Evolutionary conservation across 495 filamentous ascomycete species (phyloP), one percentile per base, ranked within the genome.

Genomic region (Penicillium coprophilum): DNA sequence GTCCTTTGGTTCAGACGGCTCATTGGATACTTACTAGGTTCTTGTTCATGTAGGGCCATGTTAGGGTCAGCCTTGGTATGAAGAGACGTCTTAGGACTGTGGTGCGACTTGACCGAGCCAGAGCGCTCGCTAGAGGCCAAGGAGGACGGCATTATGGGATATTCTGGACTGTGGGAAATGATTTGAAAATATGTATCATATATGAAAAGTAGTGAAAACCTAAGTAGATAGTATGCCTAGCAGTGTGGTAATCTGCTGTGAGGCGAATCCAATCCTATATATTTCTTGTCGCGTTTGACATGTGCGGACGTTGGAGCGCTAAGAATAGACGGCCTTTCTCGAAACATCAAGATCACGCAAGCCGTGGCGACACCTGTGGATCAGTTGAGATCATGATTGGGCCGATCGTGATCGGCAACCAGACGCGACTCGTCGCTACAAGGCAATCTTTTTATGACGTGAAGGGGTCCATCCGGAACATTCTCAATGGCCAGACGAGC

Each of bases 61-160:
- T 87, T 90, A n/a, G 92, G 94, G 69, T 97, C 90, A 5, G 89
- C 83, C 72, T 95, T 96, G 62, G 87, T 75, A 59, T 85, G 80
- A 39, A 78, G 78, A 38, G 83, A 77, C 31, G 81, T 77, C 73
- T 92, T 92, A 46, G 66, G 63, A 47, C 61, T 60, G n/a, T 68
- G 59, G 19, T 59, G 53, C 21, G 68, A 70, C 38, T 65, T 40
- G 21, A 68, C 50, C 6, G 69, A 70, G 40, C 63, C 67, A 53
- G 60, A 61, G 32, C 63, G 65, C 32, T 70, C 65, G 47, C 63
- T 70, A 23, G 69, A 65, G 19, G 58, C 44, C 44, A 62, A 50
- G 31, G 67, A 68, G 13, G 65, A 58, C 13, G 62, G 36, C 69
- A 72, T 72, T 36, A 19, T 62, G 19, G 10, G 46, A 15, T 50